Evolutionary conservation across 2,329 filamentous ascomycete species (phyloP), one percentile per base, ranked within the genome.

Genomic region (Diplodia sapinea): DNA sequence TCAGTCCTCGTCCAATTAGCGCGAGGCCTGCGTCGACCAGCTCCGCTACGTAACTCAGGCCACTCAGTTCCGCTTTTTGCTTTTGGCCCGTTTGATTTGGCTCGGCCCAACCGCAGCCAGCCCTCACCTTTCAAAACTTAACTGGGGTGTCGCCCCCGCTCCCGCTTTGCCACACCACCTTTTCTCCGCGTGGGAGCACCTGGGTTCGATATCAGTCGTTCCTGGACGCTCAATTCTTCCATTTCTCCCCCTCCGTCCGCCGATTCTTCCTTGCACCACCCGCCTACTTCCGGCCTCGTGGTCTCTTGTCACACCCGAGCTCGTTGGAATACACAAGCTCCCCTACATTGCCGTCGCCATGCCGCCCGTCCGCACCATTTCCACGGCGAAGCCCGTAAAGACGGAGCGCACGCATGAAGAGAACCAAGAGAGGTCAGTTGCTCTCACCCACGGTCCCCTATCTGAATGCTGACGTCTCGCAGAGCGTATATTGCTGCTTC

Each of bases 401-500:
- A 91, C 89, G 3, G 90, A 92, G 78, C 83, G 91, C 52, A 91
- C 90, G 2, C 90, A 93, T 70, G 90, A 91, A 72, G 91, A 94
- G 78, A 94, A 94, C 73, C 90, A 93, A 75, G 92, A 94, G 78
- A 86, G 85, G 84, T 86, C 73, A 40, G 56, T 33, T 64, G 15
- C 51, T 29, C 52, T 62, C 20, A 26, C 20, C 33, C 23, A 26
- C 26, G 40, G 7, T 17, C 26, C 12, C 43, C 71, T 63, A 63
- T 62, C 33, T 69, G 20, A 13, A 20, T 49, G 54, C 72, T 71
- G 56, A 71, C 57, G 43, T 26, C 31, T 1, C 9, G 9, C 73
- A 90, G 94, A 74, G 94, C 94, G 26, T 97, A 96, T 77, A 95
- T 97, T 72, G 94, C 94, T 13, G 94, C 94, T 3, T 97, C 94